These are phyloP conservation scores for Phaeoacremonium minimum DNA, from an alignment of 2,329 filamentous ascomycete genomes.

Conservation along the genomic window DNA sequence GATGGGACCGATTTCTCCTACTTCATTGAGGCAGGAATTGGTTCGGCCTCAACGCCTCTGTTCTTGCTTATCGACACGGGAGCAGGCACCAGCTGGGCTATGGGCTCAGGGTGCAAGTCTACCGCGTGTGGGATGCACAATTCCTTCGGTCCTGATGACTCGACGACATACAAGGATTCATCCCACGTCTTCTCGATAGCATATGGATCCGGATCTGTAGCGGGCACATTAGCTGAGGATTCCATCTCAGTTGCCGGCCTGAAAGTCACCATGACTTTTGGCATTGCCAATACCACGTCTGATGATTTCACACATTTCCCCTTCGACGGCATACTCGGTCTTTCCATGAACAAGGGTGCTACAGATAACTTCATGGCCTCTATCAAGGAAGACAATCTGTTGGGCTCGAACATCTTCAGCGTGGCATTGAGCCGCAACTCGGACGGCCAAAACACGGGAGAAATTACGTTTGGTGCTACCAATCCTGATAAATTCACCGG, in stretches of 20 bases:
- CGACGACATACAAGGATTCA: slow-evolving; percentile 54
- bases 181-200: slow-evolving; percentile 57
- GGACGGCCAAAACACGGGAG: slow-evolving; percentile 66
- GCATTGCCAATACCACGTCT: slow-evolving; percentile 67
- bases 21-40: slow-evolving; percentile 54
- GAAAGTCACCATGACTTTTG: slow-evolving; percentile 62
- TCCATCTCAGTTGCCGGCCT: slow-evolving; percentile 63
- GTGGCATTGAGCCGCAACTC: slow-evolving; percentile 64
- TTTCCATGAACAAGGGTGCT: slow-evolving; percentile 59
- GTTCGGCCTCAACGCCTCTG: slow-evolving; percentile 47
- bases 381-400: slow-evolving; percentile 49
- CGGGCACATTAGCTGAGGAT: slow-evolving; percentile 63
- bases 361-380: slow-evolving; percentile 65
- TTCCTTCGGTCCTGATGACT: slow-evolving; percentile 63
- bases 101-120: slow-evolving; percentile 64
- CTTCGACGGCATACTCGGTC: slow-evolving; percentile 82
- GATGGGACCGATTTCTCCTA: slow-evolving; percentile 65
- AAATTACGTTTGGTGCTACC: slow-evolving; percentile 70
- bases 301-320: slow-evolving; percentile 73
- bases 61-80: slow-evolving; percentile 65
- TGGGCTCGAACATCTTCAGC: slow-evolving; percentile 64
- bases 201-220: slow-evolving; percentile 75
- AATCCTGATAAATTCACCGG: slow-evolving; percentile 66
- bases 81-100: slow-evolving; percentile 77
- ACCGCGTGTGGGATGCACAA: slow-evolving; percentile 66